Base-by-base conservation (phyloP, 2,329 filamentous ascomycete genomes). In the Cladosporium sp. region DNA sequence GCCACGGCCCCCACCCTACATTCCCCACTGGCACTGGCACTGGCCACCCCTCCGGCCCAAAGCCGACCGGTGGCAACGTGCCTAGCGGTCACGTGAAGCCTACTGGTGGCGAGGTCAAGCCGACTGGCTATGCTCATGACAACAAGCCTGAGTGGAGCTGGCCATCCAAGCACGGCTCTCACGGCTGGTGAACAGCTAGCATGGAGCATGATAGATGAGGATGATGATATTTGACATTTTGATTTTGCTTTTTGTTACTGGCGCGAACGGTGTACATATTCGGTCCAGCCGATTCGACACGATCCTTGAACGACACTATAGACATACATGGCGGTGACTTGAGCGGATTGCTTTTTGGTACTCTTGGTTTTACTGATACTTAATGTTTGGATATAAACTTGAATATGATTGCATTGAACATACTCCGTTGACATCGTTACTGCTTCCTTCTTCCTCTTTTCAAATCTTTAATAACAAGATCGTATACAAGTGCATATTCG, bases 131-230 rank as follows among this genome's bases (percentile, higher is more conserved):
- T 18, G 26, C 62, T 21, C 30, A 62, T 52, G 38, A 11, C 51
- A 24, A 62, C 11, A 52, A 62, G 47, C 12, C 47, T 54, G 61
- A 64, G 61, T 64, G 61, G 61, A 64, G 26, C 51, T 64, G 61
- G 61, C 61, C 61, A 2, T 28, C 49, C 10, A 64, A 64, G 61
- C 52, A 64, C 34, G 51, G 36, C 51, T 64, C 61, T 21, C 61
- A 64, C 34, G 51, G 38, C 34, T 64, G 61, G 61, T 64, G 11
- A 64, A 44, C 10, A 32, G 8, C 21, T 41, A 12, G 2, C 15
- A 18, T 12, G 12, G 28, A 38, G 28, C 2, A 36, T 28, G 44
- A 6, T 34, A 15, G 18, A 36, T 36, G 59, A 52, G 1, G 21
- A 21, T 28, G 30, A 54, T 21, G 47, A 28, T n/a, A 21, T 62